These are phyloP conservation scores for Acanthamoeba healyi DNA, from an alignment of 208 protist genomes.

Conservation along the genomic window DNA sequence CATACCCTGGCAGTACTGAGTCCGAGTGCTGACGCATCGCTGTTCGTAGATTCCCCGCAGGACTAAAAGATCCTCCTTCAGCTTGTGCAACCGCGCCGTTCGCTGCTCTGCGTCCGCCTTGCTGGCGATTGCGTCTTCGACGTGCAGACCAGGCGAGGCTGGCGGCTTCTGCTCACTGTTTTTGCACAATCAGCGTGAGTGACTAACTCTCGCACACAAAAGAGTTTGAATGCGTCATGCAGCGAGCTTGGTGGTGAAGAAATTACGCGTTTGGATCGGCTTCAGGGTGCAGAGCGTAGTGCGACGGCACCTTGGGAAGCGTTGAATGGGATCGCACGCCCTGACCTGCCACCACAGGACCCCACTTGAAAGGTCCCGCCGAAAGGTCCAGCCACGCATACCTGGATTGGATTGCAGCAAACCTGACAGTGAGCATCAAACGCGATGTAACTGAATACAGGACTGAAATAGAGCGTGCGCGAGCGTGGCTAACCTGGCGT, in stretches of 20 bases:
- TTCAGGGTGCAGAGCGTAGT: conserved; percentile 21
- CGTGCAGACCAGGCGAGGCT: not conserved
- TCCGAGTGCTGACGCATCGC: not conserved
- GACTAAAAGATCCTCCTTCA: not conserved
- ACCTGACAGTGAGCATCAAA: too few relatives aligned
- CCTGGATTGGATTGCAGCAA: too few relatives aligned
- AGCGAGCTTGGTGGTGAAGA: not conserved
- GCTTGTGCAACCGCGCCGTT: not conserved
- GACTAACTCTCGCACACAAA: too few relatives aligned
- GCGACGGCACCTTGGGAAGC: not conserved
- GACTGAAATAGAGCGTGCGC: too few relatives aligned
- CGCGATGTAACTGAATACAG: too few relatives aligned
- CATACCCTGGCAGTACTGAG: too few relatives aligned
- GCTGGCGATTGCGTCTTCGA: not conserved
- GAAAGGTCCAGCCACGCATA: conserved; percentile 16
- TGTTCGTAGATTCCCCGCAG: not conserved
- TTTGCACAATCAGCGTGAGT: not conserved
- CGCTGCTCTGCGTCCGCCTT: not conserved
- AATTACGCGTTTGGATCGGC: not conserved
- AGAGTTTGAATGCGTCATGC: too few relatives aligned
- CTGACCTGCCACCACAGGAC: conserved; percentile 7
- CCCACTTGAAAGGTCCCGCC: conserved; percentile 50
- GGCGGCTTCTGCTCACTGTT: not conserved
- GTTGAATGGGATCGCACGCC: conserved; percentile 30
- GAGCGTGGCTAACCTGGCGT: too few relatives aligned